Percentiles rank a stretch among this genome's conserved stretches.
Conservation (phyloP, 2,329 filamentous ascomycete genomes). For the Whalleya microplaca region DNA sequence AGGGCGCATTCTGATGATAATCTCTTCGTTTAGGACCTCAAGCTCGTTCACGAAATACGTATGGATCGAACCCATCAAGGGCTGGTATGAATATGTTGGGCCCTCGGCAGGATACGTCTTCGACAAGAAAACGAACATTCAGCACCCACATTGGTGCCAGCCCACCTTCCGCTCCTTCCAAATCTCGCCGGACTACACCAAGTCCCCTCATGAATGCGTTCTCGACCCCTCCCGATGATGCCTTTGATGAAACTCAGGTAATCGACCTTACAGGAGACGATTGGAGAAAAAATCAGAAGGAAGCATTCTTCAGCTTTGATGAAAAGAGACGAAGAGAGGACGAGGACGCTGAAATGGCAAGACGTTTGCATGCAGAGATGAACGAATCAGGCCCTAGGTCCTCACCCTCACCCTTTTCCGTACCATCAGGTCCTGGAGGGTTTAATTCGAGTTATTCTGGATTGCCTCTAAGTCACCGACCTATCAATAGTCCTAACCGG, state of each 20-base stretch:
- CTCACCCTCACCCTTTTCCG: slow-evolving; percentile 1
- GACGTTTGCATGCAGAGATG: slow-evolving; percentile 21
- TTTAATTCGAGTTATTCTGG: slow-evolving; percentile 12
- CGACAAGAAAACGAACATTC: slow-evolving; percentile 32
- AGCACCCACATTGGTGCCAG: slow-evolving; percentile 26
- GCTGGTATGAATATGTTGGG: background rate
- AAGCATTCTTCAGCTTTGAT: slow-evolving; percentile 42
- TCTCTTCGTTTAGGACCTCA: background rate
- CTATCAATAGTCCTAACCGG: background rate
- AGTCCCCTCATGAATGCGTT: slow-evolving; percentile 14
- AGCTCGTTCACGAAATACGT: background rate
- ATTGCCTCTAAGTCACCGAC: background rate
- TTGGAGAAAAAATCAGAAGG: slow-evolving; percentile 33
- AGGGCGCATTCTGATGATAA: background rate
- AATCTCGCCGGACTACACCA: slow-evolving; percentile 40
- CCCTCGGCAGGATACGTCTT: background rate
- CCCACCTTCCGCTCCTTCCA: slow-evolving; percentile 22
- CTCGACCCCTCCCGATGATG: slow-evolving; percentile 5
- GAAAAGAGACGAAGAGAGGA: slow-evolving; percentile 42
- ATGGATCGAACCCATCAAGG: background rate
- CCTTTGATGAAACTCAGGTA: slow-evolving; percentile 19
- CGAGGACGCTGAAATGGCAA: slow-evolving; percentile 34
- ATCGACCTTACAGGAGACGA: slow-evolving; percentile 49
- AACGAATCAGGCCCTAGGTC: slow-evolving; percentile 7
- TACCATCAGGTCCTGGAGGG: background rate